Percentiles rank a stretch among this genome's conserved stretches.
phyloP scores from a whole-genome alignment of 1,284 basidiomycete species.

The Microbotryomycetes sp. region DNA sequence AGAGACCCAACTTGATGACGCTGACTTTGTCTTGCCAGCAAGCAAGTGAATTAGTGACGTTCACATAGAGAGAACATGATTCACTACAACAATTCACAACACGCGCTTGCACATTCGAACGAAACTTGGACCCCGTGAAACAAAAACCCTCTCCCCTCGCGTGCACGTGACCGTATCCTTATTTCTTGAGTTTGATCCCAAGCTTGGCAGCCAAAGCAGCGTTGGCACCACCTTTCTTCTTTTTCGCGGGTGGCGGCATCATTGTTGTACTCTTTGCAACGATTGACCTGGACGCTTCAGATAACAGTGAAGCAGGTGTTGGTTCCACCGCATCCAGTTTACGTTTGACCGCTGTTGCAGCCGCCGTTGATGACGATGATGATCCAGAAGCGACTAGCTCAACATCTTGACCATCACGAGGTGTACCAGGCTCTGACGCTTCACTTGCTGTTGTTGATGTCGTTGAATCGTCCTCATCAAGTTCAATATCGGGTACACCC shows the following conservation, averaged over 20 bases:
- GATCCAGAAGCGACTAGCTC: conserved; percentile 39
- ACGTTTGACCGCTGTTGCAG: conserved; percentile 35
- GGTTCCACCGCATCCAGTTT: conserved; percentile 40
- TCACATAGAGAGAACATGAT: no score
- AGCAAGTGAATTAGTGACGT: no score
- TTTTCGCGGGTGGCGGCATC: conserved; percentile 33
- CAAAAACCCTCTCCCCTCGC: no score
- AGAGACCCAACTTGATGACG: no score
- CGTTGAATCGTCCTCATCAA: conserved; percentile 31
- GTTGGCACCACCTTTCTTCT: conserved; percentile 23
- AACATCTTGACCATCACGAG: conserved; percentile 26
- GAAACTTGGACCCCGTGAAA: no score
- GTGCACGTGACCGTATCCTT: not conserved
- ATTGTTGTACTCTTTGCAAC: conserved; percentile 40
- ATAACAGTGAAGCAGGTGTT: conserved; percentile 53
- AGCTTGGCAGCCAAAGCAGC: conserved; percentile 32
- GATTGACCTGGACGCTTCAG: conserved; percentile 63
- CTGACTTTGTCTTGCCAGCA: no score
- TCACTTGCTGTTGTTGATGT: conserved; percentile 16
- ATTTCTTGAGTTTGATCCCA: conserved; percentile 30
- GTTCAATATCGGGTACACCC: conserved; percentile 39
- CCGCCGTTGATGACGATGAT: conserved; percentile 66
- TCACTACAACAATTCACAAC: not conserved
- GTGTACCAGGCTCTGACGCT: conserved; percentile 19
- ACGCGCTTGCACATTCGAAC: not conserved